Evolutionary conservation across 1,284 basidiomycete genomes (phyloP).

Genomic region (Xerocomus nothofagi): DNA sequence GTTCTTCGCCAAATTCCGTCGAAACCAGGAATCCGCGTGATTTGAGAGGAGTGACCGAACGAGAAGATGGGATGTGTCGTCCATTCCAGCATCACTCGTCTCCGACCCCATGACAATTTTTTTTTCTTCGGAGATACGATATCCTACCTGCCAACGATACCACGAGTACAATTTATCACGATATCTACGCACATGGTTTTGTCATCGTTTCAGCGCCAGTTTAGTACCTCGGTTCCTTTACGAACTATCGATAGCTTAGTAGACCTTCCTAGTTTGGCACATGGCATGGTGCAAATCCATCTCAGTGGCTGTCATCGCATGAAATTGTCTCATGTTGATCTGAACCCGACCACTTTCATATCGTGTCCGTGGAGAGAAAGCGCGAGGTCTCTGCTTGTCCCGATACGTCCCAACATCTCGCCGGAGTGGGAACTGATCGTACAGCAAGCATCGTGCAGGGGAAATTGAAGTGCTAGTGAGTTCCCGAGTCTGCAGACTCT

Average conservation of each 20-base stretch:
- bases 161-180: slow-evolving; percentile 9
- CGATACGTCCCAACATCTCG: too few species aligned
- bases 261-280: not conserved
- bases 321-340: not conserved
- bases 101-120: not conserved
- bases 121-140: not conserved
- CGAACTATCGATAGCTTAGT: slow-evolving; percentile 4
- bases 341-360: not conserved
- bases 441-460: not conserved
- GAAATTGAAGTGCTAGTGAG: too few species aligned
- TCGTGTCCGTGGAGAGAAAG: not conserved
- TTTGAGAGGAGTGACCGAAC: too few species aligned
- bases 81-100: not conserved
- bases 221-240: slow-evolving; percentile 6
- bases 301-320: not conserved
- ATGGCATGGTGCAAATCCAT: not conserved
- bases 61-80: not conserved
- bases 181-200: slow-evolving; percentile 13
- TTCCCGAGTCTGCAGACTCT: too few species aligned
- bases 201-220: not conserved
- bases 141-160: slow-evolving; percentile 7
- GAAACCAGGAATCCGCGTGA: slow-evolving; percentile 11
- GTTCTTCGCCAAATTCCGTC: slow-evolving; percentile 27
- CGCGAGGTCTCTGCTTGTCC: too few species aligned
- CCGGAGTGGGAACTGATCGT: not conserved